Evolutionary conservation across 2,329 filamentous ascomycete species (phyloP).

Genomic region (Passalora sequoiae): DNA sequence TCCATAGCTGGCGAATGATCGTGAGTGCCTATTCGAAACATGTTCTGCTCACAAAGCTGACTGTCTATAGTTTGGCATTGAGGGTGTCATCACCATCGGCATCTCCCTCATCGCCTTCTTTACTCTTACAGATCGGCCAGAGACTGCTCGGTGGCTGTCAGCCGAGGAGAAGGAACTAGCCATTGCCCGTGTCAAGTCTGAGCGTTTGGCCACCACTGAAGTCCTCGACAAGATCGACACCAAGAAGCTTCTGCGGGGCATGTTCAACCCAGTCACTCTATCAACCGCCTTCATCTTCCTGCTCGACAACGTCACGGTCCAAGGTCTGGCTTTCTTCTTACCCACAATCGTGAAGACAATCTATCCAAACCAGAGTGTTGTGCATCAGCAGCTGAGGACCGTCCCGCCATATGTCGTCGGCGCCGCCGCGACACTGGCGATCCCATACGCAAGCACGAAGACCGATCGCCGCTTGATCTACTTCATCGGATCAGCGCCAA

Average conservation of each 20-base stretch:
- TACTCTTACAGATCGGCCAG: conserved; percentile 64
- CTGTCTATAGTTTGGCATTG: conserved; percentile 52
- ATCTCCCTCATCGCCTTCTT: conserved; percentile 58
- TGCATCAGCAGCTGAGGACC: conserved; percentile 64
- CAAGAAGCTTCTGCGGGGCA: conserved; percentile 56
- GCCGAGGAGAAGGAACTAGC: conserved; percentile 63
- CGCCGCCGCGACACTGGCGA: conserved; percentile 59
- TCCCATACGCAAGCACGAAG: conserved; percentile 59
- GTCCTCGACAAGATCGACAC: conserved; percentile 60
- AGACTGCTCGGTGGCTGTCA: conserved; percentile 61
- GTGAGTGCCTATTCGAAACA: not conserved
- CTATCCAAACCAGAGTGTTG: conserved; percentile 53
- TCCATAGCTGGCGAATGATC: conserved; percentile 63
- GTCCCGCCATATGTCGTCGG: conserved; percentile 67
- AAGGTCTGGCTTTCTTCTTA: conserved; percentile 64
- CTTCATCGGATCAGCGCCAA: conserved; percentile 54
- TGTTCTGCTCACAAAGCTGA: not conserved
- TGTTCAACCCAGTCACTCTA: conserved; percentile 59
- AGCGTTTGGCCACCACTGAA: conserved; percentile 57
- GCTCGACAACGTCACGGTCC: conserved; percentile 65
- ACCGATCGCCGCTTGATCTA: conserved; percentile 57
- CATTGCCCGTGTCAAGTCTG: conserved; percentile 62
- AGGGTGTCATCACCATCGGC: conserved; percentile 59
- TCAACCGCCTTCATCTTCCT: conserved; percentile 56
- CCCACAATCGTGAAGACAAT: conserved; percentile 67